Evolutionary conservation across 108 stramenopile species (phyloP).

Genomic region (Skeletonema tropicum): DNA sequence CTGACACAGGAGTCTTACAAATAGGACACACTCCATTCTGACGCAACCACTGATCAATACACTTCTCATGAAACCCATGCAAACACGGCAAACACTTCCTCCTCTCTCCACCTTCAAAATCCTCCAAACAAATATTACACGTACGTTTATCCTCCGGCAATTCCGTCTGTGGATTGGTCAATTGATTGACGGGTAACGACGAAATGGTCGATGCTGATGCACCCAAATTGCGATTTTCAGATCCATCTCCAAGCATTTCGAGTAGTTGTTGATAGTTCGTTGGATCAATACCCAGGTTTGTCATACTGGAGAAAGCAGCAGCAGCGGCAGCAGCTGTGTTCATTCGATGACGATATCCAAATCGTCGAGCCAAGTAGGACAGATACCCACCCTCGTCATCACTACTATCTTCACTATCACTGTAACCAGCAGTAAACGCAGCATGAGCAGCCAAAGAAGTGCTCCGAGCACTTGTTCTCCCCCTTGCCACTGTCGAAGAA

Average conservation of each 20-base stretch:
- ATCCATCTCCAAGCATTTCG: conserved; percentile 65
- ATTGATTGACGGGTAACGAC: conserved; percentile 45
- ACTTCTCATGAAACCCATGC: conserved; percentile 86
- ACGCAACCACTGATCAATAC: conserved; percentile 81
- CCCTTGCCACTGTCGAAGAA: not conserved
- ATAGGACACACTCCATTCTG: conserved; percentile 74
- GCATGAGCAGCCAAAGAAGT: no score
- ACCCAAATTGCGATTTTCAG: conserved; percentile 59
- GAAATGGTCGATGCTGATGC: conserved; percentile 53
- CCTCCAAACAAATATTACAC: conserved; percentile 85
- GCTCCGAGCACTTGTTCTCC: no score
- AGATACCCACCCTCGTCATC: no score
- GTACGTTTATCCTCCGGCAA: conserved; percentile 61
- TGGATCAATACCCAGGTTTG: conserved; percentile 45
- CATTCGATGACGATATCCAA: no score
- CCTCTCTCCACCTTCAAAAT: conserved; percentile 70
- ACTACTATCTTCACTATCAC: no score
- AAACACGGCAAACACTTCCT: conserved; percentile 81
- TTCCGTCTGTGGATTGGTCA: conserved; percentile 28
- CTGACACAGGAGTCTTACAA: conserved; percentile 54
- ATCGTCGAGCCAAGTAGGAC: no score
- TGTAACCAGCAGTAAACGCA: no score
- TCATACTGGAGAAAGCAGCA: no score
- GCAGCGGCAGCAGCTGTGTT: no score
- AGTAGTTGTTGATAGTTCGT: conserved; percentile 72